Percentiles rank a stretch among this genome's conserved stretches.
Evolutionary conservation across 2,329 filamentous ascomycete species (phyloP).

Genomic region (Pleurostoma richardsiae): DNA sequence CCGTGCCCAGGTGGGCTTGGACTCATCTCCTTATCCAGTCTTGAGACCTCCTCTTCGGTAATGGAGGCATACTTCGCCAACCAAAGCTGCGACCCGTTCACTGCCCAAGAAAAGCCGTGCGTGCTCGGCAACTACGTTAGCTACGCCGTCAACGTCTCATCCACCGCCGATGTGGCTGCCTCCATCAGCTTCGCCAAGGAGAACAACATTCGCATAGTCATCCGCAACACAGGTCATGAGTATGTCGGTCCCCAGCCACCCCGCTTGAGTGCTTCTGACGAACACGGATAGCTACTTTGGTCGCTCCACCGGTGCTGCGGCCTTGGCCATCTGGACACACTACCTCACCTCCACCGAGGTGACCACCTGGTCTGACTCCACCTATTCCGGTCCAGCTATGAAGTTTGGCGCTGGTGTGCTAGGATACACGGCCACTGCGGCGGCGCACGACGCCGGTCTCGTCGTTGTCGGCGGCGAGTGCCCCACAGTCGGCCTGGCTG

Average conservation of each 20-base stretch:
- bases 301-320: constrained; percentile 7
- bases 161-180: constrained; percentile 9
- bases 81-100: constrained; percentile 11
- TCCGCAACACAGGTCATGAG: constrained; percentile 41
- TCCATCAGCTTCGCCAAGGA: constrained; percentile 23
- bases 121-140: constrained; percentile 24
- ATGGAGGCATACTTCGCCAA: constrained; percentile 22
- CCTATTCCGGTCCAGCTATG: constrained; percentile 42
- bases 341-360: constrained; percentile 23
- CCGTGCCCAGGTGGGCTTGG: no score
- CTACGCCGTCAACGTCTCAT: constrained; percentile 15
- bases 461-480: constrained; percentile 14
- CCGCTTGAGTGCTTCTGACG: no score
- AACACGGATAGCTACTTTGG: constrained; percentile 3
- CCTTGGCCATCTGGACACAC: constrained; percentile 47
- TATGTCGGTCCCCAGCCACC: constrained; percentile 5
- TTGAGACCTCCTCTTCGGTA: constrained; percentile 17
- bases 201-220: constrained; percentile 34
- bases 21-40: constrained; percentile 6
- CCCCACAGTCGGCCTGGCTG: constrained; percentile 42
- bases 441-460: constrained; percentile 36
- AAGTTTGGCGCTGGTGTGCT: constrained; percentile 52
- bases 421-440: constrained; percentile 44
- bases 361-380: constrained; percentile 7
- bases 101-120: constrained; percentile 20